Evolutionary conservation across 2,329 filamentous ascomycete species (phyloP).

Genomic region (Penicillium crustosum): DNA sequence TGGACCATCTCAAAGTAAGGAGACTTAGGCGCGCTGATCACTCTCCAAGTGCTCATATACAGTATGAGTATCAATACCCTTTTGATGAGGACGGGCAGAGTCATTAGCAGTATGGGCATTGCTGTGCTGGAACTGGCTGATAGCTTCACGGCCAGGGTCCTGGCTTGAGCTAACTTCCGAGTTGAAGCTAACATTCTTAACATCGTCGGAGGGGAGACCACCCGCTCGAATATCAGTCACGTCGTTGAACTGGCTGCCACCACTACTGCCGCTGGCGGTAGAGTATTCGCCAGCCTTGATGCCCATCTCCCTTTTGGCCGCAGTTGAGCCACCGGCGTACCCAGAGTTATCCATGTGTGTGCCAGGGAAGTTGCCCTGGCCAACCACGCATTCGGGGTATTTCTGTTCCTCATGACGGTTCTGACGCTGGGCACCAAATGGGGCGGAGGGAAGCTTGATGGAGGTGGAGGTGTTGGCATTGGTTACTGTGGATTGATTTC

Average conservation of each 20-base stretch:
- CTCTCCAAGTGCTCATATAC: conserved; percentile 27
- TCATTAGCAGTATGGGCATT: conserved; percentile 32
- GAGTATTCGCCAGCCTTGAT: conserved; percentile 26
- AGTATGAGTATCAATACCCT: conserved; percentile 25
- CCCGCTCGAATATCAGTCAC: conserved; percentile 37
- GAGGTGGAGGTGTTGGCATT: conserved; percentile 58
- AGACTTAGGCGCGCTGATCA: conserved; percentile 32
- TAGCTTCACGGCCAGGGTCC: conserved; percentile 55
- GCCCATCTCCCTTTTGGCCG: conserved; percentile 33
- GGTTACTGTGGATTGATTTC: conserved; percentile 55
- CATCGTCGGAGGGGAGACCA: conserved; percentile 41
- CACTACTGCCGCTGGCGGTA: conserved; percentile 30
- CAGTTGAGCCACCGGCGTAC: conserved; percentile 37
- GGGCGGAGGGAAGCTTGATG: conserved; percentile 50
- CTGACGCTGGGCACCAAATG: conserved; percentile 48
- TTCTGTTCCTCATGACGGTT: conserved; percentile 45
- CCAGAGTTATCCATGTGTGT: conserved; percentile 34
- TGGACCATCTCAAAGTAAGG: not conserved
- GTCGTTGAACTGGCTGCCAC: conserved; percentile 26
- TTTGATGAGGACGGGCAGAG: conserved; percentile 28
- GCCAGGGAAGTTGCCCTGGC: conserved; percentile 42
- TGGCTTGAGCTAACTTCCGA: conserved; percentile 55
- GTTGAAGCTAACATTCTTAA: conserved; percentile 53
- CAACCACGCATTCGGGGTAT: conserved; percentile 42
- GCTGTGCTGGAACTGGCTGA: conserved; percentile 36